Evolutionary conservation across 228 moss, liverwort and hornwort genomes (phyloP).

Genomic region (Sphagnum fallax): DNA sequence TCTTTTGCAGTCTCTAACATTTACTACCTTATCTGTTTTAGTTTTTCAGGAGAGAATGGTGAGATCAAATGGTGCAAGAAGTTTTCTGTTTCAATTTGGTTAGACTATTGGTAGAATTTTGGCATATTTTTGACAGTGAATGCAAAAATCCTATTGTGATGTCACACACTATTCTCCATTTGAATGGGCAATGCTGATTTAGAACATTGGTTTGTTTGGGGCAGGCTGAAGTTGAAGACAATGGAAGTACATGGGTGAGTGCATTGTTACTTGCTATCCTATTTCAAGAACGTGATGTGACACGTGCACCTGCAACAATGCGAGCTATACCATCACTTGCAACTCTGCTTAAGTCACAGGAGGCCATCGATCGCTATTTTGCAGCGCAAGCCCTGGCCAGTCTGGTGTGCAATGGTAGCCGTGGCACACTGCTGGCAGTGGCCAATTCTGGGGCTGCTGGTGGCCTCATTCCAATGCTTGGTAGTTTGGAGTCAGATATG

Average conservation of each 20-base stretch:
- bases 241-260: constrained; percentile 99
- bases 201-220: too few relatives aligned
- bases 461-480: constrained; percentile 80
- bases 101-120: too few relatives aligned
- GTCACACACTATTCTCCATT: too few relatives aligned
- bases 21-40: constrained; percentile 83
- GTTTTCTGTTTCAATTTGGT: too few relatives aligned
- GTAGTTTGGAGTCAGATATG: constrained; percentile 80
- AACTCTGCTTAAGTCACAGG: constrained; percentile 89
- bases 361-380: constrained; percentile 86
- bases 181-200: too few relatives aligned
- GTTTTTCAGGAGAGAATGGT: constrained; percentile 75
- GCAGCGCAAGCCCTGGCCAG: constrained; percentile 97
- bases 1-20: constrained; percentile 78
- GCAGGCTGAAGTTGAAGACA: constrained; percentile 97
- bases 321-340: constrained; percentile 90
- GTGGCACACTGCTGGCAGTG: constrained; percentile 88
- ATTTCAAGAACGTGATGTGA: constrained; percentile 97
- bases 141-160: too few relatives aligned
- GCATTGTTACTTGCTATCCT: constrained; percentile 83
- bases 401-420: constrained; percentile 98
- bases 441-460: constrained; percentile 99
- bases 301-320: constrained; percentile 95
- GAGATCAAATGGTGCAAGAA: constrained; percentile 32
- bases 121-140: too few relatives aligned